Base-by-base conservation (phyloP, 306 rosid species). In the Prunus armeniaca region DNA sequence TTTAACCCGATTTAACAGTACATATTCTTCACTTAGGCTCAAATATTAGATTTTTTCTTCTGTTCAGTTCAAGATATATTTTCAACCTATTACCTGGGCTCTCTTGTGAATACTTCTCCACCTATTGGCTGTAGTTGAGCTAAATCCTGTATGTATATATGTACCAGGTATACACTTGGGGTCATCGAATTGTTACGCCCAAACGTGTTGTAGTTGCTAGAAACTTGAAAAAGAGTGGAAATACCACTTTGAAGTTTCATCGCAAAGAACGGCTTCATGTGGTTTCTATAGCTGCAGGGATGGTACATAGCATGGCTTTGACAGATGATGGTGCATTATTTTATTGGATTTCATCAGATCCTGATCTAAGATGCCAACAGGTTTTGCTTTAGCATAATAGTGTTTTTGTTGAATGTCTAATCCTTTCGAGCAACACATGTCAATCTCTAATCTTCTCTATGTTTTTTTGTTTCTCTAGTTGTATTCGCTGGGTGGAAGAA, bases 81-180 rank as follows among this genome's bases (percentile, higher is more conserved):
- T 9, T 22, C n/a, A 30, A 15, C 64, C 71, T 34, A 15, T 54
- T 28, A 30, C 18, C 66, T 5, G 24, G 50, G 61, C 19, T 56
- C 58, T 4, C 32, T 14, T 65, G 13, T 66, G 55, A 63, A 54
- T 52, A 55, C 27, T 27, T 63, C 24, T 17, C 77, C 46, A 49
- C 15, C 46, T 20, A 68, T 68, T 15, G 18, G 60, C 56, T 22
- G 46, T 46, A 47, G 28, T 47, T 28, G 43, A 4, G 45, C 64
- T 68, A 34, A 65, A 52, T 49, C 14, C n/a, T 75, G 67, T 14
- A 46, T 63, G 41, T 11, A 65, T 67, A 18, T 62, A 65, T 82
- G 84, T 67, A 67, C 79, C 86, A 95, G 99, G 99, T 92, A 32
- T 92, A 85, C 86, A 92, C 99, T 72, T 95, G 99, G 97, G 99